These are phyloP conservation scores for Annulohypoxylon nitens DNA, from an alignment of 495 filamentous ascomycete species.

Conservation along the genomic window DNA sequence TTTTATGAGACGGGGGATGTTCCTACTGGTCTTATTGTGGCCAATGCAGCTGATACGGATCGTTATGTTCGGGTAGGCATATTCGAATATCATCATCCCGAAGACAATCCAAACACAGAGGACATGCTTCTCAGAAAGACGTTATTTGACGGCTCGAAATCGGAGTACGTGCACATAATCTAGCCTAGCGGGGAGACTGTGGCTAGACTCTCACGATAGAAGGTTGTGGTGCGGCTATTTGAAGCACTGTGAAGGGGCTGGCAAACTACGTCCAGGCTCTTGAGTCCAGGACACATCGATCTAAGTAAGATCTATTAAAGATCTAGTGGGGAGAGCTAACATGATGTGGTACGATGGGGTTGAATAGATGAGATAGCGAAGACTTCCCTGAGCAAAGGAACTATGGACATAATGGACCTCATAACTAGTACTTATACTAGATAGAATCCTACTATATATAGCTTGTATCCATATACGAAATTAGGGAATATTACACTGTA, in stretches of 20 bases:
- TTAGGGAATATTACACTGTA: neutral
- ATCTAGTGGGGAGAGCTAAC: too few relatives aligned
- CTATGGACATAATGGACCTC: neutral
- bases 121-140: neutral
- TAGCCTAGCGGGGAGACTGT: neutral
- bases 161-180: neutral
- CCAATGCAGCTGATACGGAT: neutral
- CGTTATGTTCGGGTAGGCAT: constrained; percentile 23
- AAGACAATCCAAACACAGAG: neutral
- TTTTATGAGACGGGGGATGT: constrained; percentile 14
- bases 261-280: neutral
- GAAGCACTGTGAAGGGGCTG: neutral
- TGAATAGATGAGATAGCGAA: too few relatives aligned
- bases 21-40: constrained; percentile 28
- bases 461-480: neutral
- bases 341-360: too few relatives aligned
- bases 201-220: neutral
- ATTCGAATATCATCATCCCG: constrained; percentile 22
- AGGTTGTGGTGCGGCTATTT: neutral
- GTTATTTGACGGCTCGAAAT: constrained; percentile 1
- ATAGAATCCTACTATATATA: too few relatives aligned
- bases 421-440: too few relatives aligned
- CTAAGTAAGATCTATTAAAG: neutral
- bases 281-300: neutral
- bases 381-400: neutral